These are phyloP conservation scores for Colletotrichum siamense DNA, from an alignment of 2,329 filamentous ascomycete genomes.

Conservation along the genomic window DNA sequence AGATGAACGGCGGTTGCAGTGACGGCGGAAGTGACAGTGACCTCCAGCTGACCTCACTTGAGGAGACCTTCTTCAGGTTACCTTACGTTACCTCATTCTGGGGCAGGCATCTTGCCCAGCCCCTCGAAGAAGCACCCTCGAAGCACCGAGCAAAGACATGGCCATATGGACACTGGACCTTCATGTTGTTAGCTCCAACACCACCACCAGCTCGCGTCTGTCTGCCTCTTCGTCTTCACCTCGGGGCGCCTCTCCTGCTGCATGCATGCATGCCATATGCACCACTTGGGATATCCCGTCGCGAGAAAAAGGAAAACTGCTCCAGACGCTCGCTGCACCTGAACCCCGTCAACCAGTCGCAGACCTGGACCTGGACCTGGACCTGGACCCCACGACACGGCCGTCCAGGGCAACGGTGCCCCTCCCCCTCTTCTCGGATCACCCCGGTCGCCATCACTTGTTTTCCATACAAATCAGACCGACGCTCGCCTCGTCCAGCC, in stretches of 20 bases:
- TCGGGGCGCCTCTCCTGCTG: neutral
- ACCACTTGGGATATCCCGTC: neutral
- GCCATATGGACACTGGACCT: neutral
- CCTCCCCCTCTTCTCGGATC: conserved; percentile 5
- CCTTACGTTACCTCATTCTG: neutral
- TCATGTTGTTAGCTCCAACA: neutral
- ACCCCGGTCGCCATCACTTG: conserved; percentile 10
- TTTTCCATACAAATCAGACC: conserved; percentile 17
- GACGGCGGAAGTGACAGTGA: neutral
- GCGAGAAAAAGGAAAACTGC: neutral
- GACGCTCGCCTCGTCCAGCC: conserved; percentile 2
- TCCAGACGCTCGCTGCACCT: neutral
- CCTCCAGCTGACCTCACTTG: neutral
- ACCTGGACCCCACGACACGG: neutral
- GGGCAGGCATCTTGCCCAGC: neutral
- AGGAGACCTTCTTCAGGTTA: neutral
- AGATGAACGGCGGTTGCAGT: neutral
- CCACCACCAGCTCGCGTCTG: neutral
- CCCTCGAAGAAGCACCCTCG: neutral
- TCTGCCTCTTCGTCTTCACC: neutral
- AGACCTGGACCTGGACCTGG: neutral
- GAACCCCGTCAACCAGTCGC: neutral
- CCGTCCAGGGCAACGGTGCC: conserved; percentile 13
- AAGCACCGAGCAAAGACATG: neutral
- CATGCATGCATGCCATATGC: neutral